Base-by-base conservation (phyloP, 2,329 filamentous ascomycete species). In the Pseudogymnoascus sp. region DNA sequence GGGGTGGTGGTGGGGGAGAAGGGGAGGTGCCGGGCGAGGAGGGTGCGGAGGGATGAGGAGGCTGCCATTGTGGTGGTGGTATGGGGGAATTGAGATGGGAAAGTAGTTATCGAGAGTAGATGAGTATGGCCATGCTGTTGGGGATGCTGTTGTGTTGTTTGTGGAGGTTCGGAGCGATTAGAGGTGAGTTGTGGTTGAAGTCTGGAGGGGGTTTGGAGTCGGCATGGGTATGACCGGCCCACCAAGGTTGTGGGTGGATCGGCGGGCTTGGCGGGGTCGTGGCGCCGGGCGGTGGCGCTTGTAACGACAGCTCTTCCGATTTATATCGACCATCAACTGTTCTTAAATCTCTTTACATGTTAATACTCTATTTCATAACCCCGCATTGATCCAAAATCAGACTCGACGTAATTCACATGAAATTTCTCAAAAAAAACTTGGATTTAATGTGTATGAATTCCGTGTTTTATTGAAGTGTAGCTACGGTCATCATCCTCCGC, bases 1-100 rank as follows among this genome's bases (percentile, higher is more conserved):
- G 80, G 76, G 11, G 85, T 86, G n/a, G 83, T 85, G 51, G 81
- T 79, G 21, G 79, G 74, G 66, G 83, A 79, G 75, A 88, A 87
- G 29, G 85, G 85, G 4, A 75, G 69, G 36, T 61, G 61, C 6
- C 23, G 59, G 16, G 23, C n/a, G 29, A 64, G 57, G 34, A 39
- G 60, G 39, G 37, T 23, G 31, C 23, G 18, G 57, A 37, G 8
- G 31, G 31, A 7, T 39, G 6, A 7, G 57, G 14, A 2, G 31
- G 57, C 14, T n/a, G n/a, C 16, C 60, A 62, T 40, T 51, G 26
- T 51, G 11, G 37, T 26, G 29, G 57, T 36, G 26, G 14, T 5
- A 5, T 18, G n/a, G 45, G 10, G 21, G 5, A 29, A 54, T 54
- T 54, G 23, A 23, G 26, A 54, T 54, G 12, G 23, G 26, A 7